Conservation (phyloP, 2,329 filamentous ascomycete species). For the Calycina herbarum region DNA sequence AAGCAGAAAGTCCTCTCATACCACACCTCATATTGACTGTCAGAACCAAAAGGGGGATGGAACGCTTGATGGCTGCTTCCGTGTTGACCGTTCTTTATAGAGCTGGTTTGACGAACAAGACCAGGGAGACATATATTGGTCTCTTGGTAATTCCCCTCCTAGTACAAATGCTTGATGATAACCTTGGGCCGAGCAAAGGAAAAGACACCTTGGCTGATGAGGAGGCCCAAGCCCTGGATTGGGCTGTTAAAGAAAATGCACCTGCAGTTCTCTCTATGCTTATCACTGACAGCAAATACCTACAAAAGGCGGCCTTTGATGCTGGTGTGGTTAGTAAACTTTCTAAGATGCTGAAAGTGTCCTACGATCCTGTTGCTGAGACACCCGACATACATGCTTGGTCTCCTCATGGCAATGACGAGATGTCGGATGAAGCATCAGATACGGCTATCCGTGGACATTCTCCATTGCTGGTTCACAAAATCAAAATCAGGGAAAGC, state of each 20-base stretch:
- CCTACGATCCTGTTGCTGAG: conserved; percentile 59
- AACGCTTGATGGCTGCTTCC: conserved; percentile 67
- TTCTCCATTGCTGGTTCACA: conserved; percentile 61
- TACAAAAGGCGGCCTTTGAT: conserved; percentile 83
- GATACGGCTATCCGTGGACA: conserved; percentile 59
- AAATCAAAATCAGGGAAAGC: conserved; percentile 73
- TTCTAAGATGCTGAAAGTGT: conserved; percentile 63
- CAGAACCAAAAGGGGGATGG: conserved; percentile 56
- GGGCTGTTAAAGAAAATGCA: conserved; percentile 65
- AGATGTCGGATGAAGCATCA: conserved; percentile 22
- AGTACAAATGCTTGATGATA: conserved; percentile 62
- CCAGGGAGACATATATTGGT: conserved; percentile 63
- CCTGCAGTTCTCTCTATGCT: conserved; percentile 76
- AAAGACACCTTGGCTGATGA: conserved; percentile 42
- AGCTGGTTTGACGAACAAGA: conserved; percentile 63
- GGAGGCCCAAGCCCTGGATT: conserved; percentile 43
- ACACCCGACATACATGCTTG: conserved; percentile 52
- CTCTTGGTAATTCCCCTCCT: conserved; percentile 70
- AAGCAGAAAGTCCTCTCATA: conserved; percentile 69
- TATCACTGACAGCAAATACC: conserved; percentile 71
- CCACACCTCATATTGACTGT: conserved; percentile 70
- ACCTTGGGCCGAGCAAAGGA: conserved; percentile 42
- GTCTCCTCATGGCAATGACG: conserved; percentile 41
- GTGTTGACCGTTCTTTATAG: conserved; percentile 70
- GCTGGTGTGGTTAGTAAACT: conserved; percentile 61